phyloP scores from a whole-genome alignment of 129 eudicot species.

The Rutidosis leptorrhynchoides region DNA sequence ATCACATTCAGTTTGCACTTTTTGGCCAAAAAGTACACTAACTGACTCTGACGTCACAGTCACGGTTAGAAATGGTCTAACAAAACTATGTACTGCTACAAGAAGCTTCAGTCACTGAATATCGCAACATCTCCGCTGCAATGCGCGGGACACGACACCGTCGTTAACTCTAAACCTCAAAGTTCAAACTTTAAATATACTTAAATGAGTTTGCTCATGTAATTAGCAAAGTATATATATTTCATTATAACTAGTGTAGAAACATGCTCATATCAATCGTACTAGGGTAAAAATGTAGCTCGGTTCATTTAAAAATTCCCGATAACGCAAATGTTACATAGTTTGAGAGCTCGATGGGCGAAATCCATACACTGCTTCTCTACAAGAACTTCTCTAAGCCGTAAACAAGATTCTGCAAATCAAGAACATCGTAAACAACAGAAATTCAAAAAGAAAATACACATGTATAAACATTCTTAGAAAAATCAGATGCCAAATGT shows the following conservation, averaged over 20 bases:
- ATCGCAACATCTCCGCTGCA: too few relatives aligned
- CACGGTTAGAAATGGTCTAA: too few relatives aligned
- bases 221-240: not conserved
- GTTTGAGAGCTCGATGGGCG: not conserved
- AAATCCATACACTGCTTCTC: constrained; percentile 11
- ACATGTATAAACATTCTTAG: not conserved
- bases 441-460: not conserved
- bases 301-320: not conserved
- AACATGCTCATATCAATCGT: not conserved
- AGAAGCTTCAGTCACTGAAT: too few relatives aligned
- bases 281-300: not conserved
- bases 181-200: not conserved
- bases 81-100: too few relatives aligned
- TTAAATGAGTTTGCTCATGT: not conserved
- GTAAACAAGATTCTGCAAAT: constrained; percentile 72
- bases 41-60: too few relatives aligned
- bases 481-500: not conserved
- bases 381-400: constrained; percentile 80
- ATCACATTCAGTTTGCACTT: too few relatives aligned
- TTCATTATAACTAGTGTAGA: not conserved
- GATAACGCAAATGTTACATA: not conserved
- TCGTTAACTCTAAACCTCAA: not conserved
- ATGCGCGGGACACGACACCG: too few relatives aligned
- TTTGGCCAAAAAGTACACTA: too few relatives aligned
- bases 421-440: not conserved